These are phyloP conservation scores for Tolypocladium endophyticum DNA, from an alignment of 2,329 filamentous ascomycete species.

Conservation along the genomic window DNA sequence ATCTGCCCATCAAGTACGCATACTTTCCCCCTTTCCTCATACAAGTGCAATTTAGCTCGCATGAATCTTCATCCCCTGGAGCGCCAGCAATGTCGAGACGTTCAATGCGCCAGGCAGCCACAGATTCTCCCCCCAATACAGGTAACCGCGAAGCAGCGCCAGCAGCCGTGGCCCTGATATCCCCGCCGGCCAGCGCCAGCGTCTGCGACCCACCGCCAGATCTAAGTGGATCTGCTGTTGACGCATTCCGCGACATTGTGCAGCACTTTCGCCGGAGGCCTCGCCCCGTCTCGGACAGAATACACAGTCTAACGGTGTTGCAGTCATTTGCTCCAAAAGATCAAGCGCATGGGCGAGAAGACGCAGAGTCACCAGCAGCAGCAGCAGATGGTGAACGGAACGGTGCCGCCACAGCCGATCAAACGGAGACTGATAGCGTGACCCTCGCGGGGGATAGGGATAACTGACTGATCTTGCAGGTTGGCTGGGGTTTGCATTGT, in stretches of 20 bases:
- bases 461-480: neutral
- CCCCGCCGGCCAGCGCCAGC: neutral
- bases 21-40: conserved; percentile 23
- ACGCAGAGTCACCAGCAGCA: conserved; percentile 15
- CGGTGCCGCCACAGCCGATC: conserved; percentile 29
- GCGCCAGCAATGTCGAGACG: neutral
- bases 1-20: conserved; percentile 46
- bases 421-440: conserved; percentile 33
- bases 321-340: conserved; percentile 46
- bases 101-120: neutral
- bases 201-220: conserved; percentile 1
- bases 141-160: neutral
- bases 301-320: conserved; percentile 18
- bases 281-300: conserved; percentile 15
- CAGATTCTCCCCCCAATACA: neutral
- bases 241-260: conserved; percentile 13
- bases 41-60: conserved; percentile 14
- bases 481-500: neutral
- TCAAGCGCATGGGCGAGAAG: conserved; percentile 34
- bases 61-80: conserved; percentile 2
- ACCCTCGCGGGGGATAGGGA: conserved; percentile 2
- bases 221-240: conserved; percentile 9
- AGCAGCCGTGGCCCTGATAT: neutral
- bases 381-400: conserved; percentile 20
- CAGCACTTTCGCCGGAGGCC: conserved; percentile 15